Base-by-base conservation (phyloP, 2,329 filamentous ascomycete genomes). In the Cladosporium sp. region DNA sequence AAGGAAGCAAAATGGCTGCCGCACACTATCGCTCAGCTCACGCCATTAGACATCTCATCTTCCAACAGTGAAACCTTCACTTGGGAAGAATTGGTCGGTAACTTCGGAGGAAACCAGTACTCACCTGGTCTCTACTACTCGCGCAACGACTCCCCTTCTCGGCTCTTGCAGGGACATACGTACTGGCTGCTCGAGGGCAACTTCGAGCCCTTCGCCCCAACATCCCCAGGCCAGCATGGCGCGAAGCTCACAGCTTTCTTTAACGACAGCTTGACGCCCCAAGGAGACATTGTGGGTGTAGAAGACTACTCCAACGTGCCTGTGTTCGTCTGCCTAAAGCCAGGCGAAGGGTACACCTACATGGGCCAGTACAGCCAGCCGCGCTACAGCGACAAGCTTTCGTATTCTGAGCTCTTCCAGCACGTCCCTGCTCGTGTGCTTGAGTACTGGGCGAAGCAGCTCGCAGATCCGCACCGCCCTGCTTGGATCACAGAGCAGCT, bases 241-340 rank as follows among this genome's bases (percentile, higher is more conserved):
- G 81, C 80, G 5, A 83, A 82, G 67, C 70, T 83, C 10, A 80
- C 78, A 0, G 76, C 80, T 0, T 80, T 83, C 74, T 81, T 80
- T 76, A 81, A 81, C 69, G 67, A 72, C 8, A 72, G 75, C 3
- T 70, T 72, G 0, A 71, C 73, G n/a, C 69, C 75, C 7, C 67
- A 65, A 1, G 72, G 69, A 8, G 65, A 68, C 12, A 18, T 67
- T 64, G 33, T 72, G 1, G 59, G 23, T 0, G 62, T 62, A 29
- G 56, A 68, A 18, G 73, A 76, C 4, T 79, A 78, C 66, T 65
- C 72, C n/a, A 68, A 79, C 29, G 76, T 78, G 0, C 80, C 81
- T 0, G 72, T 83, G 57, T 83, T 83, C 71, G 70, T 82, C 64
- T 71, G 65, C 58, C 64, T 66, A 26, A 65, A 64, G 12, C 66